These are phyloP conservation scores for Pisolithus marmoratus DNA, from an alignment of 768 basidiomycete species.

Conservation along the genomic window DNA sequence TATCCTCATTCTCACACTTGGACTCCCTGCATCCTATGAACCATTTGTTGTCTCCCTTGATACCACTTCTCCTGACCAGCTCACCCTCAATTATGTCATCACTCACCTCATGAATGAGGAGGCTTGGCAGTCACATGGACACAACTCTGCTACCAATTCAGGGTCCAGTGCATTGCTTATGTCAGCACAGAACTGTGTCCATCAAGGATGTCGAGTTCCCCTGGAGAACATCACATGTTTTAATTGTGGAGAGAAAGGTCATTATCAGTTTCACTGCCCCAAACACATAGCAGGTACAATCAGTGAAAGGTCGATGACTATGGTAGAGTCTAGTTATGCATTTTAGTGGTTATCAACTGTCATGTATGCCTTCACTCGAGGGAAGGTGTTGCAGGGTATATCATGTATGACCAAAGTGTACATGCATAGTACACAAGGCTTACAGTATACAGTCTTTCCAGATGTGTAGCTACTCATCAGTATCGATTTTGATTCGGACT, in stretches of 20 bases:
- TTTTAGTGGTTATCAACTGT: too few species aligned
- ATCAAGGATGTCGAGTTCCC: background rate
- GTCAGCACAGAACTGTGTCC: background rate
- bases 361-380: too few species aligned
- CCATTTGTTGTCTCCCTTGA: conserved; percentile 8
- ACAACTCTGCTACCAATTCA: background rate
- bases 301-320: too few species aligned
- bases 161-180: too few species aligned
- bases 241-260: background rate
- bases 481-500: too few species aligned
- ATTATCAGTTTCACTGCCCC: background rate
- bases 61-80: conserved; percentile 4
- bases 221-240: background rate
- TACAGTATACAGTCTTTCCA: too few species aligned
- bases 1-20: conserved; percentile 24
- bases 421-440: too few species aligned
- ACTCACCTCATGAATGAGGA: conserved; percentile 13
- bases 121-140: conserved; percentile 7
- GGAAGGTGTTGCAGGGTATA: too few species aligned
- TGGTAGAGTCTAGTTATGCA: too few species aligned
- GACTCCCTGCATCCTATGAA: conserved; percentile 12
- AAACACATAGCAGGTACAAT: too few species aligned
- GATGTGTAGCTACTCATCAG: too few species aligned
- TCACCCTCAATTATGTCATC: conserved; percentile 14
- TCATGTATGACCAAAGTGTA: too few species aligned